A percentile compares a stretch with the other conserved stretches of the same genome.
Conservation (phyloP, 225 moss, liverwort and hornwort genomes). For the Pseudisothecium myosuroides region DNA sequence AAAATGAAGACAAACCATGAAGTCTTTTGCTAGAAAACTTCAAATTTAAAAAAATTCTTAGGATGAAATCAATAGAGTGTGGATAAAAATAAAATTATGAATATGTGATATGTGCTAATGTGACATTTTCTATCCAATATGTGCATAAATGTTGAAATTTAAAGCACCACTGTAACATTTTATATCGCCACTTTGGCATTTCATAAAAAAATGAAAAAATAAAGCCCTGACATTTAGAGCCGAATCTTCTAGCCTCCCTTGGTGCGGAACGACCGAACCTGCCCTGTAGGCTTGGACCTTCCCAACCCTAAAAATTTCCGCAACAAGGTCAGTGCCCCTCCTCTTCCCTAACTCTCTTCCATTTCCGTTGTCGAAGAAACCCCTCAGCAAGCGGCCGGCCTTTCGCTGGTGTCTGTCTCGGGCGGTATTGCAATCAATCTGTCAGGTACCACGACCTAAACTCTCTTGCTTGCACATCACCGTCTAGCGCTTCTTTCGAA, state of each 20-base stretch:
- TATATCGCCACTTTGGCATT: too few relatives aligned
- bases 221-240: too few relatives aligned
- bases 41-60: too few relatives aligned
- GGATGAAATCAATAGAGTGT: too few relatives aligned
- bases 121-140: too few relatives aligned
- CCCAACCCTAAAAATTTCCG: background rate
- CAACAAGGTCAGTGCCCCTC: background rate
- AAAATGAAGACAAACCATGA: too few relatives aligned
- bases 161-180: too few relatives aligned
- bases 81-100: too few relatives aligned
- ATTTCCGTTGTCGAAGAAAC: background rate
- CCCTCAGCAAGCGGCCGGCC: slow-evolving; percentile 67
- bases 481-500: background rate
- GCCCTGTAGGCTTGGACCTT: background rate
- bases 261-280: background rate
- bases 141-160: too few relatives aligned
- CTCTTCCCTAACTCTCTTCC: rapidly evolving
- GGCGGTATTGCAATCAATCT: slow-evolving; percentile 20
- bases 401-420: slow-evolving; percentile 56
- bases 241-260: background rate
- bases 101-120: too few relatives aligned
- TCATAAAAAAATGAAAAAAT: too few relatives aligned
- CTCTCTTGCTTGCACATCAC: background rate
- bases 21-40: too few relatives aligned
- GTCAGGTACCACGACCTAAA: background rate